Conservation (phyloP, 2,329 filamentous ascomycete genomes). For the Cladophialophora bantiana region DNA sequence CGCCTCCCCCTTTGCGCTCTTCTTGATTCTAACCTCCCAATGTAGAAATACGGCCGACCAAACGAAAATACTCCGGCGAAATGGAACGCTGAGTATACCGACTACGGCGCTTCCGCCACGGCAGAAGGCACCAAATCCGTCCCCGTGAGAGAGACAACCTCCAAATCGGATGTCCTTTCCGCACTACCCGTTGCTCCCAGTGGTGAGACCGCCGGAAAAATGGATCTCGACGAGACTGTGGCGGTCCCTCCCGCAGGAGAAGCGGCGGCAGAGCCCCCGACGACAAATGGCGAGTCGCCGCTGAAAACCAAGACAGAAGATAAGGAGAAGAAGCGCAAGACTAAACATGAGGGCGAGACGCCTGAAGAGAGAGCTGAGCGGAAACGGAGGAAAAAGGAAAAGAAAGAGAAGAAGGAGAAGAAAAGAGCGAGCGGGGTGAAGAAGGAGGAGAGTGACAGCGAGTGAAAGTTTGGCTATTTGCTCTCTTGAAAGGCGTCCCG, state of each 20-base stretch:
- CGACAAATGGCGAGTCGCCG: conserved; percentile 48
- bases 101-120: conserved; percentile 70
- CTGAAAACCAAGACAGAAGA: conserved; percentile 54
- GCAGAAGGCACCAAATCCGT: conserved; percentile 55
- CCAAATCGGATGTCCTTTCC: conserved; percentile 47
- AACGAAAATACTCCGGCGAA: conserved; percentile 93
- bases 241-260: conserved; percentile 8
- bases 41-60: conserved; percentile 83
- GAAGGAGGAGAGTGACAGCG: conserved; percentile 37
- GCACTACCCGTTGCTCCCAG: conserved; percentile 43
- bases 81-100: conserved; percentile 93
- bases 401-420: conserved; percentile 63
- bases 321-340: conserved; percentile 59
- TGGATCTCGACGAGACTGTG: conserved; percentile 50
- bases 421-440: conserved; percentile 42
- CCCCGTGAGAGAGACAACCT: conserved; percentile 56
- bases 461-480: conserved; percentile 9
- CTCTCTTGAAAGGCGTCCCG: not conserved
- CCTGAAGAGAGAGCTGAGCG: conserved; percentile 57
- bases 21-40: conserved; percentile 18
- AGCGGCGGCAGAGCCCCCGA: conserved; percentile 46
- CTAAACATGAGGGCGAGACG: conserved; percentile 64
- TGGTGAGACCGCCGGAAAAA: conserved; percentile 50
- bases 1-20: not conserved
- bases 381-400: conserved; percentile 61